phyloP scores from a whole-genome alignment of 73 alveolate genomes.

The Paramecium primaurelia region DNA sequence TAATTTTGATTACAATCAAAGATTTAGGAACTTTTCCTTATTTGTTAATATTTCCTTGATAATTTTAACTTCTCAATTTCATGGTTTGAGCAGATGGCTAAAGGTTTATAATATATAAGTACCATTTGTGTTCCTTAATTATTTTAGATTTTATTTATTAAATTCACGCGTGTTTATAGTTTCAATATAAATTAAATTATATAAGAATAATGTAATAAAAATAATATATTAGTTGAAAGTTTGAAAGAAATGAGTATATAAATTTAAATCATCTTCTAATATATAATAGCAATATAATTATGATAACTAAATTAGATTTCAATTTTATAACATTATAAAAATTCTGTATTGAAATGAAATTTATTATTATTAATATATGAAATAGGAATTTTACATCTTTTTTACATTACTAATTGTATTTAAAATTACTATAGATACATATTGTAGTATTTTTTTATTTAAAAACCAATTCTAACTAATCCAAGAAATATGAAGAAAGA shows the following conservation, averaged over 20 bases:
- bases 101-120: not conserved
- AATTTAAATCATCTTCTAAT: no score
- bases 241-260: not conserved
- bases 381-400: no score
- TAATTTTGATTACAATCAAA: conserved; percentile 65
- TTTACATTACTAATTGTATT: no score
- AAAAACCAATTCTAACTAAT: no score
- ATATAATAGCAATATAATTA: no score
- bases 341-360: not conserved
- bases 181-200: not conserved
- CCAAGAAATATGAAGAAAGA: no score
- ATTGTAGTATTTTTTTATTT: no score
- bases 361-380: no score
- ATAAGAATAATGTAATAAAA: not conserved
- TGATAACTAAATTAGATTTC: not conserved
- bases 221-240: not conserved
- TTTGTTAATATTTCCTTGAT: conserved; percentile 76
- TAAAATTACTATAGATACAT: no score
- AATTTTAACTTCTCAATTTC: conserved; percentile 78
- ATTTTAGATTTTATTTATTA: not conserved
- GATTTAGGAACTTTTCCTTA: conserved; percentile 88
- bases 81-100: conserved; percentile 56
- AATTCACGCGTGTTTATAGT: conserved; percentile 20
- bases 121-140: not conserved
- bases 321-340: not conserved